Evolutionary conservation across 179 eudicot species (phyloP).

Genomic region (Spinacia oleracea): DNA sequence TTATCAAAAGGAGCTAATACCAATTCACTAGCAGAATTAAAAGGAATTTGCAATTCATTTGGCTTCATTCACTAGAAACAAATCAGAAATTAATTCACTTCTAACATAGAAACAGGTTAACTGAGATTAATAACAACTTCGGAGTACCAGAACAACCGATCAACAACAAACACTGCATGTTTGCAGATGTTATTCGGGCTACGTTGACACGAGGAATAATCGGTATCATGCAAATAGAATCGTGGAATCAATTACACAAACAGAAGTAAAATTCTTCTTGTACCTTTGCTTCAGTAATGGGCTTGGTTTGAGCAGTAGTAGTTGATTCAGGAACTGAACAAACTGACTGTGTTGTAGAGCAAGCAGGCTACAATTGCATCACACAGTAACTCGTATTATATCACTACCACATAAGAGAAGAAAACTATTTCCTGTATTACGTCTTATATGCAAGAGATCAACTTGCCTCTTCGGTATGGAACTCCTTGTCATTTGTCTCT

Average conservation of each 20-base stretch:
- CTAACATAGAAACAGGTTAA: neutral
- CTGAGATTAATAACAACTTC: neutral
- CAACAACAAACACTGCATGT: neutral
- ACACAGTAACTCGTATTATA: slow-evolving; percentile 6
- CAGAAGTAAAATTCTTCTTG: neutral
- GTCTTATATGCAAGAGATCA: slow-evolving; percentile 15
- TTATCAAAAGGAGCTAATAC: neutral
- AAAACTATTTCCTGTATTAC: neutral
- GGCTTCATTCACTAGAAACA: neutral
- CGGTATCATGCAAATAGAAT: neutral
- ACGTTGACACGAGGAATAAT: neutral
- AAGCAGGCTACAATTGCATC: slow-evolving; percentile 32
- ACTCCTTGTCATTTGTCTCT: slow-evolving; percentile 24
- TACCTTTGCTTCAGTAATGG: slow-evolving; percentile 33
- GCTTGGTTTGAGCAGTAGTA: slow-evolving; percentile 29
- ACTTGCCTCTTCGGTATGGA: slow-evolving; percentile 37
- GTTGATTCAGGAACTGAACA: slow-evolving; percentile 38
- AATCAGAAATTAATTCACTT: neutral
- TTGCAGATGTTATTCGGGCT: neutral
- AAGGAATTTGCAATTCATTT: neutral
- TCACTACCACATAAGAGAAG: neutral
- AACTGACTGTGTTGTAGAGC: slow-evolving; percentile 35
- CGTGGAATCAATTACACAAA: neutral
- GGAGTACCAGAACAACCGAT: neutral
- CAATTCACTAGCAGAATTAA: neutral